These are phyloP conservation scores for Rehmannia glutinosa DNA, from an alignment of 257 asterid species.

Conservation along the genomic window DNA sequence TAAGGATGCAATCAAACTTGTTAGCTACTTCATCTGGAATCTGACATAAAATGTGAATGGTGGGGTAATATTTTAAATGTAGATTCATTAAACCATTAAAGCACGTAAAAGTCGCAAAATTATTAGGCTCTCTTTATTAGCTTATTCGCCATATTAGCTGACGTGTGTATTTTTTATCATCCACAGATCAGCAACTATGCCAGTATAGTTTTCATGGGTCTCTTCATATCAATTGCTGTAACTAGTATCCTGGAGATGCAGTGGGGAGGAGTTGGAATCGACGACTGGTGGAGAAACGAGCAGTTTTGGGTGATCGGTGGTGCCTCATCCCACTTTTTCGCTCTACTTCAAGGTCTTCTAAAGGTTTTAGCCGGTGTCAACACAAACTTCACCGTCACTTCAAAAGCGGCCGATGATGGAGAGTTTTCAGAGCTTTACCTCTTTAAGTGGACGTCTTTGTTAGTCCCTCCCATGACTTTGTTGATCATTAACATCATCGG, in stretches of 20 bases:
- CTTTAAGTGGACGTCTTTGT: constrained; percentile 58
- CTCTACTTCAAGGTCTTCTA: constrained; percentile 58
- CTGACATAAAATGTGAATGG: too few relatives aligned
- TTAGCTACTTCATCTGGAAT: too few relatives aligned
- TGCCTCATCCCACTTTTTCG: constrained; percentile 51
- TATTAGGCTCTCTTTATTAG: too few relatives aligned
- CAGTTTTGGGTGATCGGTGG: constrained; percentile 77
- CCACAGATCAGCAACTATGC: constrained; percentile 63
- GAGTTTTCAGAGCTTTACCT: constrained; percentile 57
- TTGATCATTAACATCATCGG: constrained; percentile 54
- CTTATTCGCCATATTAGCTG: background rate
- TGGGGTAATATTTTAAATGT: too few relatives aligned
- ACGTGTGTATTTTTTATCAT: background rate
- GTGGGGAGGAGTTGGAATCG: constrained; percentile 60
- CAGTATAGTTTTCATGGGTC: constrained; percentile 55
- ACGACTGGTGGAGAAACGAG: constrained; percentile 68
- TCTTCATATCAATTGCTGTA: constrained; percentile 51
- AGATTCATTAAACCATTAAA: too few relatives aligned
- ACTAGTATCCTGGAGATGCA: constrained; percentile 53
- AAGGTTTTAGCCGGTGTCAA: constrained; percentile 60
- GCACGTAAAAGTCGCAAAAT: too few relatives aligned
- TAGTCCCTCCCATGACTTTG: constrained; percentile 54
- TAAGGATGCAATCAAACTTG: too few relatives aligned
- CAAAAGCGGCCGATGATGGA: constrained; percentile 61
- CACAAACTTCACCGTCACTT: constrained; percentile 60